Conservation (phyloP, 2,329 filamentous ascomycete species). For the Aphanoascus verrucosus region DNA sequence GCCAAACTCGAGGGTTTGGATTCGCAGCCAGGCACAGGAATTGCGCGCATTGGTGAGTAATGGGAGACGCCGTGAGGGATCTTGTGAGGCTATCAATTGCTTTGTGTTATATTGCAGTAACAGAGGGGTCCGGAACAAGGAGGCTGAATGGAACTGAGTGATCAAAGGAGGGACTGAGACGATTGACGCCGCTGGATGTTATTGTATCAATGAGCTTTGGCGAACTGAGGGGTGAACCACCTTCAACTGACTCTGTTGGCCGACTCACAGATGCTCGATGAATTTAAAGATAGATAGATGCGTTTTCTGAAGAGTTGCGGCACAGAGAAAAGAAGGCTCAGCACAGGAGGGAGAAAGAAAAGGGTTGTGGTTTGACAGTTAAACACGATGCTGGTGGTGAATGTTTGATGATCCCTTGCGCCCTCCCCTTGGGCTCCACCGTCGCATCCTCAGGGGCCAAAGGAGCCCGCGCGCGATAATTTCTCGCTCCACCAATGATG, state of each 20-base stretch:
- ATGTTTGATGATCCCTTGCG: constrained; percentile 6
- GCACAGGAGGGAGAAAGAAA: not conserved
- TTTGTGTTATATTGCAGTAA: not conserved
- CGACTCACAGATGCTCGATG: not conserved
- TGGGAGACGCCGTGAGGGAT: not conserved
- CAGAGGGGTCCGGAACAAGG: not conserved
- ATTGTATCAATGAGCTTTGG: not conserved
- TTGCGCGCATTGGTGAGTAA: not conserved
- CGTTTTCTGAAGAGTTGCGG: not conserved
- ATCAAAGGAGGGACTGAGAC: not conserved
- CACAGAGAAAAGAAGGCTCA: not conserved
- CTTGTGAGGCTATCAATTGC: not conserved
- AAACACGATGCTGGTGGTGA: not conserved
- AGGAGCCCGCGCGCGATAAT: not conserved
- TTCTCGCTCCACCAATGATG: not conserved
- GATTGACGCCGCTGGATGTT: not conserved
- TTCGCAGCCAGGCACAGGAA: not conserved
- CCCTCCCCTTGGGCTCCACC: constrained; percentile 5
- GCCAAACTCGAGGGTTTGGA: not conserved
- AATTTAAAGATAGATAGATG: not conserved
- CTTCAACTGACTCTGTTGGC: too few relatives aligned
- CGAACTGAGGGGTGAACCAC: not conserved
- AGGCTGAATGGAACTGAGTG: not conserved
- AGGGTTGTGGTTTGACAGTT: constrained; percentile 3
- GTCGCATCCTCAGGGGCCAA: constrained; percentile 2